phyloP scores from a whole-genome alignment of 129 eudicot species.

The Dittrichia graveolens region DNA sequence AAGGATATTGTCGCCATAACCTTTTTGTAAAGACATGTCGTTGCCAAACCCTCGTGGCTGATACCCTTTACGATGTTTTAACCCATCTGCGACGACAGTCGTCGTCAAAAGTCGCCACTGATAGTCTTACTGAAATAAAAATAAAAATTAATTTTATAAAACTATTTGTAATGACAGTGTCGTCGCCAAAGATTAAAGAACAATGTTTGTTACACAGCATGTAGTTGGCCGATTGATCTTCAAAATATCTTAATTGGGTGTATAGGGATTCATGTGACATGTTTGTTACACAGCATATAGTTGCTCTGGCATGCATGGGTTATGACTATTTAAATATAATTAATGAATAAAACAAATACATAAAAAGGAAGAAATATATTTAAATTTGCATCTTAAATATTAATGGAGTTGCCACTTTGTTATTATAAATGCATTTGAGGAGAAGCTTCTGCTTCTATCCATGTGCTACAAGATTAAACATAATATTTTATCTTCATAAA shows the following conservation, averaged over 20 bases:
- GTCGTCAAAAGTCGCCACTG: no score
- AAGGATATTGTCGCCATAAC: no score
- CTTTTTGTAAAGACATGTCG: no score
- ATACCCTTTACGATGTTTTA: no score
- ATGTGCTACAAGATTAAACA: conserved; percentile 40
- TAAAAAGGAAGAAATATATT: conserved; percentile 6
- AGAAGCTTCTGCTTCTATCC: conserved; percentile 45
- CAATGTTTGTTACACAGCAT: no score
- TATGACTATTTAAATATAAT: conserved; percentile 24
- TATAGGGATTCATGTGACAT: conserved; percentile 51
- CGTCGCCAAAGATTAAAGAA: no score
- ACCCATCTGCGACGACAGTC: no score
- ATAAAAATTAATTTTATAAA: no score
- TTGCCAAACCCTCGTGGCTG: no score
- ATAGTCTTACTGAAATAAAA: no score
- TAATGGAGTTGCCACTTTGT: conserved; percentile 38
- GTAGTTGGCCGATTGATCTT: neutral
- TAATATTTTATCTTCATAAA: conserved; percentile 6
- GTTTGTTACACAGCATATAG: conserved; percentile 40
- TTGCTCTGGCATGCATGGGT: conserved; percentile 39
- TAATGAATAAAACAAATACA: neutral
- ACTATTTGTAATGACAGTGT: no score
- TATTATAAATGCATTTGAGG: conserved; percentile 18
- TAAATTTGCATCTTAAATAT: conserved; percentile 25
- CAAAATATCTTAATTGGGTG: conserved; percentile 19